phyloP scores from a whole-genome alignment of 805 yeast genomes.

The Tetrapisispora pingtungensis region DNA sequence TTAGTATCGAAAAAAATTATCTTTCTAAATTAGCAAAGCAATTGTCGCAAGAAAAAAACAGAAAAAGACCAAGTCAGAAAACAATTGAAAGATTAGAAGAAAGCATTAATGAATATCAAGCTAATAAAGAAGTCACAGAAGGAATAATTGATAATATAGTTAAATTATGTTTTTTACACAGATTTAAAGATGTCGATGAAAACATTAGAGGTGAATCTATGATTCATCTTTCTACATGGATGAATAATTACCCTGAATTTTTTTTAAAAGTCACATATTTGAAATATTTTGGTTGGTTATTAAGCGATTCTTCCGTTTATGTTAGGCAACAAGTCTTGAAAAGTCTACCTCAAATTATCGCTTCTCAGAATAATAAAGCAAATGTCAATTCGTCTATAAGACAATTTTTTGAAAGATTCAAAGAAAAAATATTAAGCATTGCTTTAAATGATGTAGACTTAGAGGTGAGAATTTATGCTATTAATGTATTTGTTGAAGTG shows the following conservation, averaged over 20 bases:
- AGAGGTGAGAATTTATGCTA: slow-evolving; percentile 43
- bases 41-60: slow-evolving; percentile 29
- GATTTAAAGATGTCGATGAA: slow-evolving; percentile 75
- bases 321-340: slow-evolving; percentile 61
- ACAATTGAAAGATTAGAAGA: slow-evolving; percentile 39
- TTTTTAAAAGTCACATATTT: slow-evolving; percentile 62
- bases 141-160: slow-evolving; percentile 56
- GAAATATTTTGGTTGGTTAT: slow-evolving; percentile 74
- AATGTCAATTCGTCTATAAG: slow-evolving; percentile 52
- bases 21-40: slow-evolving; percentile 33
- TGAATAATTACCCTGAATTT: slow-evolving; percentile 55
- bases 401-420: slow-evolving; percentile 70
- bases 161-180: slow-evolving; percentile 55
- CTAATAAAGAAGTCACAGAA: slow-evolving; percentile 43
- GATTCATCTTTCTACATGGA: slow-evolving; percentile 56
- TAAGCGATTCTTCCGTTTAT: slow-evolving; percentile 54
- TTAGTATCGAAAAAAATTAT: slow-evolving; percentile 28
- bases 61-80: slow-evolving; percentile 31
- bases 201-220: slow-evolving; percentile 63
- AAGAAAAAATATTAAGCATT: slow-evolving; percentile 54
- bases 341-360: slow-evolving; percentile 38
- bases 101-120: slow-evolving; percentile 34
- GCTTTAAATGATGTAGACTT: slow-evolving; percentile 45
- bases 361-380: slow-evolving; percentile 18
- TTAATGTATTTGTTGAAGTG: slow-evolving; percentile 45